Evolutionary conservation across 805 yeast genomes (phyloP).

Genomic region (Barnettozyma sp.): DNA sequence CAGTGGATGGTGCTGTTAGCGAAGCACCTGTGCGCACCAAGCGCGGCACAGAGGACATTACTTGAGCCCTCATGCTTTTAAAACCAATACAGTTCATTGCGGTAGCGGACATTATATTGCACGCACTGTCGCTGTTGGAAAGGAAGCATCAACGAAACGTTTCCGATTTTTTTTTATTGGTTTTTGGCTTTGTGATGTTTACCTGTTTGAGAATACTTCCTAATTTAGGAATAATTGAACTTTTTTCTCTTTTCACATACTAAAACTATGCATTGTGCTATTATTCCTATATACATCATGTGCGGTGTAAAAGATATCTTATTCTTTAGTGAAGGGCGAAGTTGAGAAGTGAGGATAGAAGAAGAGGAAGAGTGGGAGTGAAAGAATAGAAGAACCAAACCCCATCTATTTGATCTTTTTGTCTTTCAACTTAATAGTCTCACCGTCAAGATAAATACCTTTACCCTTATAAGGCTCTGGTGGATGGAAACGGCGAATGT

Average conservation of each 20-base stretch:
- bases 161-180: background rate
- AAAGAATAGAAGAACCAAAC: no score
- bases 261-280: background rate
- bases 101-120: no score
- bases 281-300: slow-evolving; percentile 1
- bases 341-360: no score
- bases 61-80: slow-evolving; percentile 13
- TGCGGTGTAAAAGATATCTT: no score
- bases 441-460: slow-evolving; percentile 88
- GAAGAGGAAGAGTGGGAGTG: no score
- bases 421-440: slow-evolving; percentile 83
- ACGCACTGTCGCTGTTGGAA: no score
- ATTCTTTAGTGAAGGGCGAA: no score
- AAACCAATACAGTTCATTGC: slow-evolving; percentile 8
- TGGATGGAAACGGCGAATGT: slow-evolving; percentile 76
- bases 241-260: background rate
- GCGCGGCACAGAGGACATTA: slow-evolving; percentile 19
- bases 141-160: no score
- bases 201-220: background rate
- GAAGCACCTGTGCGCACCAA: slow-evolving; percentile 30
- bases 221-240: background rate
- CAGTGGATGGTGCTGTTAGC: slow-evolving; percentile 31
- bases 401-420: slow-evolving; percentile 91
- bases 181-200: slow-evolving; percentile 3
- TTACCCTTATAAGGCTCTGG: slow-evolving; percentile 99